Evolutionary conservation across 768 basidiomycete species (phyloP).

Genomic region (Pleurotus djamor): DNA sequence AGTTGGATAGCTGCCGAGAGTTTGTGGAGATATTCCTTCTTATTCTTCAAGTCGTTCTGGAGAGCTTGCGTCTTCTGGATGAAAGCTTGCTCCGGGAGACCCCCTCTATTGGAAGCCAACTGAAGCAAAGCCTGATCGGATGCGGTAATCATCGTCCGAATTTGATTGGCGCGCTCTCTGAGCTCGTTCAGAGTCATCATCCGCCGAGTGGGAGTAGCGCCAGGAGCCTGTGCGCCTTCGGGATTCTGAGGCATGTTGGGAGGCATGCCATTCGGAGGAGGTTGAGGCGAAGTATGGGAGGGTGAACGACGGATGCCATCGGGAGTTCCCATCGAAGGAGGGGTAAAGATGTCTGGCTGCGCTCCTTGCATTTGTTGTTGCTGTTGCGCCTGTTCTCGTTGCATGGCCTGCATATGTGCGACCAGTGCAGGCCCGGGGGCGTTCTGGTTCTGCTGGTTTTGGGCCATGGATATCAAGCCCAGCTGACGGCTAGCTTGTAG

Average conservation of each 20-base stretch:
- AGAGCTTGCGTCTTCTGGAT: slow-evolving; percentile 8
- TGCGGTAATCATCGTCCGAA: slow-evolving; percentile 14
- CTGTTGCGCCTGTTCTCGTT: slow-evolving; percentile 12
- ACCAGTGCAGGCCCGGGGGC: slow-evolving; percentile 18
- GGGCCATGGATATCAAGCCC: slow-evolving; percentile 42
- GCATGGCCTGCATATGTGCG: slow-evolving; percentile 2
- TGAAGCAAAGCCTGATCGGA: slow-evolving; percentile 16
- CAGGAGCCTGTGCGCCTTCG: not conserved
- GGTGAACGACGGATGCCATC: slow-evolving; percentile 52
- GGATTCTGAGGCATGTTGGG: slow-evolving; percentile 4
- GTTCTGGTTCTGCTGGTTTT: slow-evolving; percentile 44
- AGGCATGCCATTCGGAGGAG: slow-evolving; percentile 12
- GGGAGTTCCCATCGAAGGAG: slow-evolving; percentile 37
- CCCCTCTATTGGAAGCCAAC: slow-evolving; percentile 8
- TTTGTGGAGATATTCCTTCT: slow-evolving; percentile 37
- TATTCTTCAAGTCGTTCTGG: slow-evolving; percentile 20
- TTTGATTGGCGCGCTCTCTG: slow-evolving; percentile 10
- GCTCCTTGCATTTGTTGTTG: slow-evolving; percentile 29
- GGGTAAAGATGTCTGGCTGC: slow-evolving; percentile 44
- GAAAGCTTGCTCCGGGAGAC: slow-evolving; percentile 4
- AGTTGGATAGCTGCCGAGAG: slow-evolving; percentile 27
- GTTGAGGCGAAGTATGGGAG: slow-evolving; percentile 30
- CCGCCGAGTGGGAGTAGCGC: slow-evolving; percentile 10
- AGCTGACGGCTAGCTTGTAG: slow-evolving; percentile 35
- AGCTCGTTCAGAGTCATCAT: slow-evolving; percentile 17